phyloP scores from a whole-genome alignment of 441 rosid genomes.

The Flueggea neowawraea region DNA sequence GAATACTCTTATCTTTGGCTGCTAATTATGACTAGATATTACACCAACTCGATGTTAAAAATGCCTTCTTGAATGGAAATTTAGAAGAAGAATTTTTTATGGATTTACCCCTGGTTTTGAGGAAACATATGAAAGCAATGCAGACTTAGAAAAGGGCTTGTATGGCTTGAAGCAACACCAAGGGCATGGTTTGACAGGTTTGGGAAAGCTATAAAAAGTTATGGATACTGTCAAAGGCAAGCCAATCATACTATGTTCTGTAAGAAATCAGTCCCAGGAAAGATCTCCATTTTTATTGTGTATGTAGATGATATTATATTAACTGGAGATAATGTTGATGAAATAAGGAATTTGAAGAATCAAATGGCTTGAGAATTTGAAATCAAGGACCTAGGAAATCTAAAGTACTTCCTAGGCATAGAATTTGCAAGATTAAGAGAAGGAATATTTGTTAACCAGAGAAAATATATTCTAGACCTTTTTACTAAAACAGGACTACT shows the following conservation, averaged over 20 bases:
- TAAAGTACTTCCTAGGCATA: not conserved
- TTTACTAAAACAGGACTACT: not conserved
- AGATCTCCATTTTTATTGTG: not conserved
- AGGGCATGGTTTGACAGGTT: slow-evolving; percentile 1
- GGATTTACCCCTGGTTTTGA: not conserved
- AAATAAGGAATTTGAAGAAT: not conserved
- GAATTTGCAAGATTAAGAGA: not conserved
- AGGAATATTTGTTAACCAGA: not conserved
- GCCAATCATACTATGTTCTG: not conserved
- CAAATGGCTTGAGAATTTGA: not conserved
- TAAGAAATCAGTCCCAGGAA: not conserved
- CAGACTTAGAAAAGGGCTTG: not conserved
- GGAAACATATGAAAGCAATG: not conserved
- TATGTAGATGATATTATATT: not conserved
- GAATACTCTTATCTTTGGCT: not conserved
- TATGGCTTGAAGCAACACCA: not conserved
- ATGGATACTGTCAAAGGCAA: not conserved
- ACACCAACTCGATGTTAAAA: not conserved
- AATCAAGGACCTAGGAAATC: not conserved
- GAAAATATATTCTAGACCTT: not conserved
- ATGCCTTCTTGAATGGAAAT: not conserved
- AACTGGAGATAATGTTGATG: not conserved
- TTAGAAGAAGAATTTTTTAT: not conserved
- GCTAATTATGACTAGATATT: not conserved
- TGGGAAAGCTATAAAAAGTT: not conserved